Base-by-base conservation (phyloP, 768 basidiomycete genomes). In the Naematelia aurantialba region DNA sequence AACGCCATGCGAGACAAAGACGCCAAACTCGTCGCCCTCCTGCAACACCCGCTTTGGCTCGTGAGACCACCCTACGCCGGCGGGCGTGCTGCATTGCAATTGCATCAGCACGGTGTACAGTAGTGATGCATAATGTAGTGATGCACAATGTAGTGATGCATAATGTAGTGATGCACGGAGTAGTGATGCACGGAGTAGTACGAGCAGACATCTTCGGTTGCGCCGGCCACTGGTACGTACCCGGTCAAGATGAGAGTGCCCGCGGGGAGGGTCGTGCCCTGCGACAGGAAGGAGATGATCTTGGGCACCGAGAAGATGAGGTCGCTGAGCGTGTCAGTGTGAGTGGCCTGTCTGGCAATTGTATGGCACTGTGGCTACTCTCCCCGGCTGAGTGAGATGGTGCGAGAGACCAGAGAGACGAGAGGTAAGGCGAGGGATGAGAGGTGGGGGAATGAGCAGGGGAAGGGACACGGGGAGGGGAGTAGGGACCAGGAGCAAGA, bases 291-390 rank as follows among this genome's bases (percentile, higher is more conserved):
- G 1, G 78, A 69, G 31, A 78, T 80, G 1, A 89, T 89, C 71
- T 87, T 82, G 46, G 85, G 84, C 30, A 91, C 84, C 63, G 77
- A 84, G 80, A 91, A 93, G 56, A 93, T 87, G 69, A 90, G 87
- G 62, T 87, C 83, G 51, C 89, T 91, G 26, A 5, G 2, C n/a
- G n/a, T 26, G 45, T 63, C 42, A 58, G 57, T 31, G 27, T 13
- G 2, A 17, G 2, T 44, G n/a, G 52, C 8, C 30, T 25, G 5
- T 19, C 14, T 13, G 14, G 24, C 22, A 14, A 1, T 54, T 58
- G n/a, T n/a, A n/a, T n/a, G n/a, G n/a, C n/a, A n/a, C n/a, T n/a
- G n/a, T n/a, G n/a, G n/a, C n/a, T n/a, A n/a, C n/a, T n/a, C n/a
- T n/a, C n/a, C n/a, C n/a, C n/a, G n/a, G n/a, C n/a, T n/a, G n/a